Evolutionary conservation across 1,284 basidiomycete genomes (phyloP).

Genomic region (Ganoderma sinense): DNA sequence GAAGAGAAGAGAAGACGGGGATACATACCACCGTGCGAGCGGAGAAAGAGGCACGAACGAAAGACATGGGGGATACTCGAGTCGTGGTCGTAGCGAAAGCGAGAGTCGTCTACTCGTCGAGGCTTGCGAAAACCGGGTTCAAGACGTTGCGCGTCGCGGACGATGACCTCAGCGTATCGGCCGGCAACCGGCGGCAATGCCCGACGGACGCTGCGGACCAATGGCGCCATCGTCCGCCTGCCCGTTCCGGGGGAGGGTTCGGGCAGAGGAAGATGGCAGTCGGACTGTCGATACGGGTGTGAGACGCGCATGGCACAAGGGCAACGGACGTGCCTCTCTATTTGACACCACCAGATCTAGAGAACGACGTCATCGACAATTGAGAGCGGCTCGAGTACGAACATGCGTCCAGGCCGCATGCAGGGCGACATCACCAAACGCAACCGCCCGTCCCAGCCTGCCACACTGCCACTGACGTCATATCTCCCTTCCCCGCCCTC

Average conservation of each 20-base stretch:
- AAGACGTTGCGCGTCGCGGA: background rate
- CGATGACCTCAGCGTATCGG: background rate
- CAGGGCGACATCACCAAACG: background rate
- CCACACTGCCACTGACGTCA: slow-evolving; percentile 25
- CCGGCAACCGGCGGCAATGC: background rate
- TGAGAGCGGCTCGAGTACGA: background rate
- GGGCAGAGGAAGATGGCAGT: background rate
- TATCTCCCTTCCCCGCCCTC: slow-evolving; percentile 1
- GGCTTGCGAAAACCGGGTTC: background rate
- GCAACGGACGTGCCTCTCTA: no score
- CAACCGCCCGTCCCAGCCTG: background rate
- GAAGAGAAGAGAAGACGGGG: background rate
- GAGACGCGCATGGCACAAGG: background rate
- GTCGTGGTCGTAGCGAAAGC: background rate
- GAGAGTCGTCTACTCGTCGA: no score
- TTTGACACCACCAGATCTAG: no score
- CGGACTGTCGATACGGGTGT: background rate
- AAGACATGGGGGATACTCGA: slow-evolving; percentile 36
- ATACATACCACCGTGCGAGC: slow-evolving; percentile 35
- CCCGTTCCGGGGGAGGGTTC: no score
- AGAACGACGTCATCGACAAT: background rate
- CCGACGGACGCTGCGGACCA: background rate
- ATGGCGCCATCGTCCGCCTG: background rate
- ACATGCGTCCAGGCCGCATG: background rate
- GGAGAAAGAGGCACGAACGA: slow-evolving; percentile 36